Evolutionary conservation across 139 green algal genomes (phyloP), one percentile per base, ranked within the genome.

Genomic region (Raphidocelis subcapitata): DNA sequence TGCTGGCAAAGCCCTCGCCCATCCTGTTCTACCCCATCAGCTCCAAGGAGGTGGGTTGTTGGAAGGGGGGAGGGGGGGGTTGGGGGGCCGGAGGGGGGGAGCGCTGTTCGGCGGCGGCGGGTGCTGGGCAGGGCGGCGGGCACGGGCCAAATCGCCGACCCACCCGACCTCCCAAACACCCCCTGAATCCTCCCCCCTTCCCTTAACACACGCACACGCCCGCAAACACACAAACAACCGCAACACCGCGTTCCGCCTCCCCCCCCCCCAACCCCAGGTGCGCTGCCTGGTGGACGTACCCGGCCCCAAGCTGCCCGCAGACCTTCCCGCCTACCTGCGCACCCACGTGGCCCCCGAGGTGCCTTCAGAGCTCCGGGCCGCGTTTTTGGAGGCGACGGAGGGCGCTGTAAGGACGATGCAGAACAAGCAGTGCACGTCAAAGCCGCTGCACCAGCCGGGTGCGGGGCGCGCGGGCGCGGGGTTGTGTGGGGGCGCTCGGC

Each of bases 11-110:
- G 33, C 95, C 95, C 46, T 97, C 92, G 0, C 95, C 95, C 33
- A 88, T 99, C 65, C 91, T 99, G 21, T 98, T 99, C 84, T 99
- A 99, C 89, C 95, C 94, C n/a, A 98, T 98, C 80, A 91, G 79
- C 59, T 82, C 75, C 33, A 90, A 68, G 8, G 92, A 98, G 84
- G 91, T 96, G 68, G 70, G 90, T 62, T 29, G 80, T 5, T 28
- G 15, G 21, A 10, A 21, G 26, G 24, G 41, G 41, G 41, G 41
- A n/a, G n/a, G n/a, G n/a, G n/a, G n/a, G n/a, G n/a, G n/a, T n/a
- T n/a, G n/a, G n/a, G n/a, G n/a, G n/a, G n/a, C n/a, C n/a, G n/a
- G n/a, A n/a, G n/a, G n/a, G n/a, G n/a, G n/a, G n/a, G n/a, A n/a
- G n/a, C n/a, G n/a, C n/a, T n/a, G n/a, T n/a, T n/a, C n/a, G n/a